Conservation (phyloP, 2,329 filamentous ascomycete genomes). For the Trichoderma pleuroti region DNA sequence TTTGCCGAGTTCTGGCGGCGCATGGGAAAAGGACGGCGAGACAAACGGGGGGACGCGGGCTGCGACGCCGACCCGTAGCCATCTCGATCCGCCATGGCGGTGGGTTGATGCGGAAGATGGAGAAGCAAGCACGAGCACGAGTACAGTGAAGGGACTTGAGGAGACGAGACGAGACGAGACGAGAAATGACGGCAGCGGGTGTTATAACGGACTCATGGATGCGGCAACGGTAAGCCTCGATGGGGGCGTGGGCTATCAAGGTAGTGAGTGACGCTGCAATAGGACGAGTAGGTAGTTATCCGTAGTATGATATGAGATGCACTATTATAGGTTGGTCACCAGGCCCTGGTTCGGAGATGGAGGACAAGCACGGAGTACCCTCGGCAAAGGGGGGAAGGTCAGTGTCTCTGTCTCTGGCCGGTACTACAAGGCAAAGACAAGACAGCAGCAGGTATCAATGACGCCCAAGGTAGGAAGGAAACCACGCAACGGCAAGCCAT, state of each 20-base stretch:
- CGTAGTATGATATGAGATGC: background rate
- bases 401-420: too few relatives aligned
- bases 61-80: conserved; percentile 29
- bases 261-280: background rate
- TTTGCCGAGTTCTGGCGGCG: conserved; percentile 28
- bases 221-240: conserved; percentile 12
- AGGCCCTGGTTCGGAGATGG: background rate
- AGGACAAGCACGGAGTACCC: background rate
- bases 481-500: background rate
- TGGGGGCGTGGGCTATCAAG: conserved; percentile 10
- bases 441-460: background rate
- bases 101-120: background rate
- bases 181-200: background rate
- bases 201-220: background rate
- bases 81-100: conserved; percentile 32
- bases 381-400: background rate
- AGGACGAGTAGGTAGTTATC: background rate
- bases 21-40: conserved; percentile 29
- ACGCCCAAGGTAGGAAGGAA: too few relatives aligned
- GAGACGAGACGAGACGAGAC: too few relatives aligned
- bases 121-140: background rate
- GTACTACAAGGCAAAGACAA: too few relatives aligned
- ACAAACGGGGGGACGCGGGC: conserved; percentile 34
- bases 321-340: background rate
- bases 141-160: background rate